Conservation (phyloP, 2,329 filamentous ascomycete species). For the Falciphora oryzae region DNA sequence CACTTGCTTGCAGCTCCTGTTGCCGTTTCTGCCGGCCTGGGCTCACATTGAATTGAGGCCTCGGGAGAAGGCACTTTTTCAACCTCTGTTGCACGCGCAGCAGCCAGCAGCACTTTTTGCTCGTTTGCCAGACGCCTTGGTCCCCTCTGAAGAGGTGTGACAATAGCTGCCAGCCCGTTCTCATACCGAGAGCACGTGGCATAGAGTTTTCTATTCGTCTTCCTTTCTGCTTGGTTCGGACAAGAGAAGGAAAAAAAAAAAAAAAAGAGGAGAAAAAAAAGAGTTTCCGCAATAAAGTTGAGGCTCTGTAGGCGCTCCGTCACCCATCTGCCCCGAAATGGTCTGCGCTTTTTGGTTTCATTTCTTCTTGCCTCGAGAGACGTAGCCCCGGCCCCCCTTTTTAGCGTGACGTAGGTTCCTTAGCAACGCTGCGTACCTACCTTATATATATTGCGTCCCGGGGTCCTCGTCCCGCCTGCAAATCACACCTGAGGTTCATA, state of each 20-base stretch:
- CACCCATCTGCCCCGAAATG: neutral
- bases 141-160: neutral
- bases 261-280: neutral
- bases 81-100: neutral
- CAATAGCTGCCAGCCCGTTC: neutral
- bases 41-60: neutral
- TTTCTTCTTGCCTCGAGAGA: neutral
- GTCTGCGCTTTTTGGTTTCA: neutral
- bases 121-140: neutral
- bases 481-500: neutral
- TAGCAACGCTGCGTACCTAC: too few species aligned
- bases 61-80: neutral
- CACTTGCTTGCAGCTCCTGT: neutral
- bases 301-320: neutral
- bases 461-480: neutral
- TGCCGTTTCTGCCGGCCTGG: neutral
- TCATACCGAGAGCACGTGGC: neutral
- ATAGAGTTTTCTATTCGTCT: neutral
- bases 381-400: neutral
- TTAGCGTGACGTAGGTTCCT: neutral
- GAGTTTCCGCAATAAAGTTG: neutral
- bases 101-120: neutral
- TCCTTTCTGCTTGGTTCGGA: neutral
- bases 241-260: neutral
- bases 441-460: neutral